phyloP scores from a whole-genome alignment of 1,139 yeast genomes.

The Zygoascus sp. region DNA sequence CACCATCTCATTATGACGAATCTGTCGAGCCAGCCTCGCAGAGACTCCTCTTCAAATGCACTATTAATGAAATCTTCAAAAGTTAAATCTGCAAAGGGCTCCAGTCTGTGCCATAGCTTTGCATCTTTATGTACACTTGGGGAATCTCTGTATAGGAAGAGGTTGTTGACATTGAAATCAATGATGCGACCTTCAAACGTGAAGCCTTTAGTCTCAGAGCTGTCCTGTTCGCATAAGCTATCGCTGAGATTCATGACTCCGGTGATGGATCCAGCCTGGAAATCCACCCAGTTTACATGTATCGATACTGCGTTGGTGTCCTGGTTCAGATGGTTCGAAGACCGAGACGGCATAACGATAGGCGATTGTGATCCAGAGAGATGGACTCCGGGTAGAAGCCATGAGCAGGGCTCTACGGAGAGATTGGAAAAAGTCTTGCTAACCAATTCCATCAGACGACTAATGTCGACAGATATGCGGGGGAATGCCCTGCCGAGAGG shows the following conservation, averaged over 20 bases:
- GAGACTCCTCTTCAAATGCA: neutral
- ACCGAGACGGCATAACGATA: neutral
- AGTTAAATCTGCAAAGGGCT: slow-evolving; percentile 1
- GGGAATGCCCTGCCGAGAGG: neutral
- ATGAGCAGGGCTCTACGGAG: neutral
- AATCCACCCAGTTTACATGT: neutral
- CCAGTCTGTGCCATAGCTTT: slow-evolving; percentile 1
- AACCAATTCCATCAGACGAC: neutral
- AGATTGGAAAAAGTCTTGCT: neutral
- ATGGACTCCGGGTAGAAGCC: neutral
- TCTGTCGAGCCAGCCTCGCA: slow-evolving; percentile 3
- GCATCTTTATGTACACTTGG: slow-evolving; percentile 3
- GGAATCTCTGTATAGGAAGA: neutral
- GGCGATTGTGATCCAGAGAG: neutral
- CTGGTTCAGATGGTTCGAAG: slow-evolving; percentile 1
- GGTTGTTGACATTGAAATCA: slow-evolving; percentile 5
- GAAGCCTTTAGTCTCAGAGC: neutral
- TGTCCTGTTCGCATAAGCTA: neutral
- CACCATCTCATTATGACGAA: slow-evolving; percentile 3
- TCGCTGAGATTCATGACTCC: neutral
- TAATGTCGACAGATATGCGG: neutral
- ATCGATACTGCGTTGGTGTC: neutral
- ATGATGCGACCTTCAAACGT: neutral
- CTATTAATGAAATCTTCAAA: slow-evolving; percentile 3
- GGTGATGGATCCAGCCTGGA: neutral